Evolutionary conservation across 768 basidiomycete genomes (phyloP), one percentile per base, ranked within the genome.

Genomic region (Mycena crocata): DNA sequence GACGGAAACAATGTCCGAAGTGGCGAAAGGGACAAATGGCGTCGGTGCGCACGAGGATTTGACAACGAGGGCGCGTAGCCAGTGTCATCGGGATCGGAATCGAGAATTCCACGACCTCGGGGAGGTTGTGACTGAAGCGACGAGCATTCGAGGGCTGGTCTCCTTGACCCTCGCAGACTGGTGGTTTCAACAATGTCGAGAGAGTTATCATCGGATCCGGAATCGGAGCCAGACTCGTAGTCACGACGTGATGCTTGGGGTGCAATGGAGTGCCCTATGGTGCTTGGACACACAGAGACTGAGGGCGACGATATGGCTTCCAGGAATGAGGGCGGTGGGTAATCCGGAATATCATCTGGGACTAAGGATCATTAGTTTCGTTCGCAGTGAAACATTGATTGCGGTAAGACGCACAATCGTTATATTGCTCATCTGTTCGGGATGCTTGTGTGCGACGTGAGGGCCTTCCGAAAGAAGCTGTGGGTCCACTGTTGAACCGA

Each of bases 271-370:
- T 46, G 64, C n/a, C 65, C 80, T 26, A 80, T 79, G 61, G 73
- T 82, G 74, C 71, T 85, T 57, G 78, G 81, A 71, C 72, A 81
- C 63, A 76, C 79, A 64, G 75, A 84, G 58, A 78, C 54, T 2
- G 85, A 73, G 7, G 84, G 81, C 17, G 84, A 82, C 12, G 82
- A 84, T 39, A 85, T 87, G 6, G 90, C 90, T 76, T 93, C 92
- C 66, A 88, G 87, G 70, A 93, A 92, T 15, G 91, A 87, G 30
- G 93, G 92, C 15, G 93, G 93, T 9, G 90, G 90, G 72, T 90
- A 91, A 73, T 92, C 86, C 30, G 89, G 86, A 50, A 82, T 78
- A 31, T 69, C 68, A 37, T 63, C 66, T 21, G 49, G 71, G 62
- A 46, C 73, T 77, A 14, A n/a, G n/a, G n/a, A n/a, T n/a, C 31